phyloP scores from a whole-genome alignment of 768 basidiomycete species.

The Astraeus odoratus region DNA sequence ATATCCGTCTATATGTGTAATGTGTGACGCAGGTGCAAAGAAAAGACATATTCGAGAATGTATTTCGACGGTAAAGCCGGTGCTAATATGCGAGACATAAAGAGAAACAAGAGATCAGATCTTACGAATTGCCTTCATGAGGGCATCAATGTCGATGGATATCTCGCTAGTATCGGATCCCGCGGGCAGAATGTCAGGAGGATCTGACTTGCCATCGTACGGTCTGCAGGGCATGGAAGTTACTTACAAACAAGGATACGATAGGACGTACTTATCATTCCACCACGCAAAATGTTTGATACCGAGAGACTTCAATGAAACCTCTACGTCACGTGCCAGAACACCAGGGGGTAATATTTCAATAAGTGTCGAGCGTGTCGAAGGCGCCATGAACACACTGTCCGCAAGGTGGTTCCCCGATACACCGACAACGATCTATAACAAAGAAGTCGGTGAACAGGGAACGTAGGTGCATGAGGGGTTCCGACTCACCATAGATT shows the following conservation, averaged over 20 bases:
- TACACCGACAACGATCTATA: constrained; percentile 54
- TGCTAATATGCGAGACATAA: no score
- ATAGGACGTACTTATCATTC: constrained; percentile 27
- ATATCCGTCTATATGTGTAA: no score
- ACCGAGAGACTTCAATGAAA: constrained; percentile 46
- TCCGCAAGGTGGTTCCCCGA: constrained; percentile 60
- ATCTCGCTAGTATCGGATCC: constrained; percentile 21
- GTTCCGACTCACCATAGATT: constrained; percentile 47
- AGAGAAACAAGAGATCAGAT: not conserved
- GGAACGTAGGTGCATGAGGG: not conserved
- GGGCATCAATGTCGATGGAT: constrained; percentile 33
- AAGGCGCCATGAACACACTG: constrained; percentile 60
- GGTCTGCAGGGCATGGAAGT: constrained; percentile 24
- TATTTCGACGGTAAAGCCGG: no score
- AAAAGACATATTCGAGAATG: no score
- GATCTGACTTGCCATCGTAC: constrained; percentile 29
- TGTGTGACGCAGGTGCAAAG: no score
- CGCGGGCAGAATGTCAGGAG: constrained; percentile 23
- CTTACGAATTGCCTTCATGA: constrained; percentile 32
- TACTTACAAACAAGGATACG: not conserved
- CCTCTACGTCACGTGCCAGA: constrained; percentile 57
- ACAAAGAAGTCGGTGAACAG: constrained; percentile 5
- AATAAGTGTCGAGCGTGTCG: constrained; percentile 55
- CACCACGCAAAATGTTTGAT: constrained; percentile 58
- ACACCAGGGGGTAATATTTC: constrained; percentile 70